These are phyloP conservation scores for Trichophyton simii DNA, from an alignment of 2,329 filamentous ascomycete species.

Conservation along the genomic window DNA sequence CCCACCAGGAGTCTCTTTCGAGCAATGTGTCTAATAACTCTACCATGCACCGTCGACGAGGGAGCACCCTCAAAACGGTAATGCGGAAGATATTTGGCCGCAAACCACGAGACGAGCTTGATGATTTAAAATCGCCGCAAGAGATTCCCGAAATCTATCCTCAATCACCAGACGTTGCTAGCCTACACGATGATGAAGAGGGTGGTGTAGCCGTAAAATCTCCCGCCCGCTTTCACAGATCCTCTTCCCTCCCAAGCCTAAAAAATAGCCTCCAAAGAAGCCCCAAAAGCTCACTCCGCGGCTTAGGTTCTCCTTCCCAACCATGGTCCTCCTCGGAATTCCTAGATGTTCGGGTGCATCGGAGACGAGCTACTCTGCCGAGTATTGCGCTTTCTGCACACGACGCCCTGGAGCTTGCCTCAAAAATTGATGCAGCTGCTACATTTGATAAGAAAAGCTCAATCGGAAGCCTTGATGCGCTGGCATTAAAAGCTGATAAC, in stretches of 20 bases:
- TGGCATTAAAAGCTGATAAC: conserved; percentile 14
- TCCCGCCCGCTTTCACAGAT: conserved; percentile 7
- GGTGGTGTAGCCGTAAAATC: neutral
- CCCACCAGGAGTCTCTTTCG: conserved; percentile 17
- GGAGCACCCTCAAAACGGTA: conserved; percentile 32
- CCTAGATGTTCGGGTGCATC: conserved; percentile 9
- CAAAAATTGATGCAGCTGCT: conserved; percentile 6
- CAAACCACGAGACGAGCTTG: conserved; percentile 22
- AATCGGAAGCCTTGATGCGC: conserved; percentile 7
- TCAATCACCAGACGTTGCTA: neutral
- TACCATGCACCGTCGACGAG: conserved; percentile 27
- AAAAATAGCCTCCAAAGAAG: neutral
- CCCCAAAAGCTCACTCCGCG: neutral
- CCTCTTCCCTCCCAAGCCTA: conserved; percentile 8
- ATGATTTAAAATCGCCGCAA: neutral
- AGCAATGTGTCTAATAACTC: conserved; percentile 17
- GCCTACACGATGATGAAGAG: neutral
- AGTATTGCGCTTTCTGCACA: conserved; percentile 34
- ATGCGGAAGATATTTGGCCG: conserved; percentile 35
- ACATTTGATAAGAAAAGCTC: neutral
- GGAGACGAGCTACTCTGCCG: conserved; percentile 33
- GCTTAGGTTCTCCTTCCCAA: neutral
- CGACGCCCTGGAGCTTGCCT: conserved; percentile 20
- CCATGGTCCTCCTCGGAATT: neutral
- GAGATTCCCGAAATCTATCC: neutral